Evolutionary conservation across 1,139 yeast species (phyloP).

Genomic region (Kazachstania sp.): DNA sequence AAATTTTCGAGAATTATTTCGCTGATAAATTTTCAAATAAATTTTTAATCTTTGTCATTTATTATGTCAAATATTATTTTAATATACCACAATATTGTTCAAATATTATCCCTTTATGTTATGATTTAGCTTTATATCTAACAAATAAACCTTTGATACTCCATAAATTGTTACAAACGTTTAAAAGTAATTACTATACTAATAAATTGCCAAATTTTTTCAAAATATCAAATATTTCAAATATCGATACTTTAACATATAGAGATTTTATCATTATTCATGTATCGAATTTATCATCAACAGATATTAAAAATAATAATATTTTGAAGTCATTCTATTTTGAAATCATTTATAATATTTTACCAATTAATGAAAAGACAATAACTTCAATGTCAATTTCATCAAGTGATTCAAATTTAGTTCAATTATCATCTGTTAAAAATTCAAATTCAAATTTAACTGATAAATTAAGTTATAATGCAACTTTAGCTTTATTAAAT

Average conservation of each 20-base stretch:
- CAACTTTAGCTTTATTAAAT: constrained; percentile 50
- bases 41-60: constrained; percentile 45
- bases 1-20: constrained; percentile 41
- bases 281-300: constrained; percentile 36
- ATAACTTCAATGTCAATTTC: constrained; percentile 7
- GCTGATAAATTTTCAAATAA: constrained; percentile 46
- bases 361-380: constrained; percentile 38
- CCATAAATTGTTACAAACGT: constrained; percentile 38
- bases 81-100: constrained; percentile 34
- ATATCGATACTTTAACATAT: constrained; percentile 36
- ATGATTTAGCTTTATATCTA: constrained; percentile 53
- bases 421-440: constrained; percentile 4
- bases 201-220: constrained; percentile 43
- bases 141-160: constrained; percentile 43
- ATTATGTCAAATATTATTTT: constrained; percentile 47
- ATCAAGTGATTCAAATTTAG: constrained; percentile 11
- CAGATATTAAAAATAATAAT: constrained; percentile 32
- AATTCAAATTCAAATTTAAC: constrained; percentile 18
- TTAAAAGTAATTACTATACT: constrained; percentile 35
- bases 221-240: constrained; percentile 29
- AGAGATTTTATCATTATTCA: constrained; percentile 57
- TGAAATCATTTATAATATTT: constrained; percentile 52
- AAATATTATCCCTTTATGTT: constrained; percentile 49
- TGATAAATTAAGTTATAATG: constrained; percentile 45
- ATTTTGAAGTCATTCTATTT: constrained; percentile 41